Percentiles rank a stretch among this genome's conserved stretches.
phyloP scores from a whole-genome alignment of 192 early-diverging fungal species.

The Umbelopsis isabellina region DNA sequence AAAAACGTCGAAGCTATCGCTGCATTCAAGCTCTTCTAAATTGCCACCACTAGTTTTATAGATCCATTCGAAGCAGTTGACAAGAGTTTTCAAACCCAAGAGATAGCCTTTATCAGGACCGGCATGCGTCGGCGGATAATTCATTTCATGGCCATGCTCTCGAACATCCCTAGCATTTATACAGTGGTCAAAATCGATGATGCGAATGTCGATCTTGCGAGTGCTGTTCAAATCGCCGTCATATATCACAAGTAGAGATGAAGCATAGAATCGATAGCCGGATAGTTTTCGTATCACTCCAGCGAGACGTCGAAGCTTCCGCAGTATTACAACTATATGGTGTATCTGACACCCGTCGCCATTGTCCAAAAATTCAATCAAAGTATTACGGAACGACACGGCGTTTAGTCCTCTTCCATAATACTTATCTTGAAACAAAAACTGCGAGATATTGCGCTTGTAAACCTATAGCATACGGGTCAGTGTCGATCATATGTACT shows the following conservation, averaged over 20 bases:
- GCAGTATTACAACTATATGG: conserved; percentile 82
- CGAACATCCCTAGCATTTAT: conserved; percentile 56
- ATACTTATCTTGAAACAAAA: conserved; percentile 94
- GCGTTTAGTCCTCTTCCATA: conserved; percentile 85
- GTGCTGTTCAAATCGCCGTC: conserved; percentile 63
- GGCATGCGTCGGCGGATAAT: conserved; percentile 50
- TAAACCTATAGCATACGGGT: conserved; percentile 15
- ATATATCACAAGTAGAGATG: conserved; percentile 89
- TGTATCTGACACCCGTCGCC: conserved; percentile 72
- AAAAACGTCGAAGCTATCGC: conserved; percentile 8
- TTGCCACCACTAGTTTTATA: conserved; percentile 49
- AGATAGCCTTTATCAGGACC: conserved; percentile 81
- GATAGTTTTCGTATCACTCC: conserved; percentile 75
- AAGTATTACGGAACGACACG: conserved; percentile 74
- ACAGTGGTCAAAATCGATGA: conserved; percentile 98
- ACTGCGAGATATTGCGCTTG: conserved; percentile 45
- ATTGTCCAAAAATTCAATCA: conserved; percentile 87
- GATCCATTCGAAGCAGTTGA: conserved; percentile 70
- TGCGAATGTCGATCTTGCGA: conserved; percentile 74
- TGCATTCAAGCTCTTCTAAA: conserved; percentile 11
- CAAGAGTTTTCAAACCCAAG: conserved; percentile 73
- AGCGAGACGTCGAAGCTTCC: conserved; percentile 74
- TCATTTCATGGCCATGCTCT: background rate
- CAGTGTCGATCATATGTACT: background rate
- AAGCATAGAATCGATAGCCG: conserved; percentile 90